Evolutionary conservation across 352 stramenopile species (phyloP), one percentile per base, ranked within the genome.

Genomic region (Phytophthora sp.): DNA sequence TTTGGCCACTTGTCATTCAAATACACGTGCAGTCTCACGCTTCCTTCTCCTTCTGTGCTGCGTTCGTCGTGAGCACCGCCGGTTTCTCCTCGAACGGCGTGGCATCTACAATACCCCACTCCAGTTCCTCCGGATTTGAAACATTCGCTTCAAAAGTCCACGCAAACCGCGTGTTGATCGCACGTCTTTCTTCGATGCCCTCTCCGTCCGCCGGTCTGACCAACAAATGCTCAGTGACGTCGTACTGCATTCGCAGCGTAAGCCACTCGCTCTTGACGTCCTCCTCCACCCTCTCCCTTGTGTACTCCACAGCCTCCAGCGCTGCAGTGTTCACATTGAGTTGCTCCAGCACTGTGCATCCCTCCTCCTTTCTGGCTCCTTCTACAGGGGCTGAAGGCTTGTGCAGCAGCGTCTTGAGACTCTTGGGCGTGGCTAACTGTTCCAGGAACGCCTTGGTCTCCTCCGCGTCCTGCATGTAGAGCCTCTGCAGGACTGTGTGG

Each of bases 81-180:
- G 53, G 35, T n/a, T 71, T 73, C 46, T 77, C 69, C 4, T 66
- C 29, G 42, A 87, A 85, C 9, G 76, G 63, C 24, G 69, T 79
- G 3, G 68, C 76, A 0, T 60, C 49, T 3, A 76, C 57, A 47
- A 90, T 84, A 4, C 18, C 55, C 76, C 81, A 90, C 23, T 88
- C 66, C 5, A 85, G 15, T 7, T 66, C 23, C 1, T 73, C 68
- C 0, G 72, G 41, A 0, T 69, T 60, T 8, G 69, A 86, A 41
- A 90, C 78, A 36, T 82, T 73, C 3, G 78, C 72, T 61, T 85
- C 78, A 36, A 89, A 89, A 8, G 76, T 84, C 80, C 80, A 89
- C 47, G 31, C 46, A 58, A 89, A 88, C 29, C 57, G 41, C 47
- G 76, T 86, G 38, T 87, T 76, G 9, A 86, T 71, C 1, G 54